Evolutionary conservation across 805 yeast species (phyloP).

Genomic region (Myxozyma kluyveri): DNA sequence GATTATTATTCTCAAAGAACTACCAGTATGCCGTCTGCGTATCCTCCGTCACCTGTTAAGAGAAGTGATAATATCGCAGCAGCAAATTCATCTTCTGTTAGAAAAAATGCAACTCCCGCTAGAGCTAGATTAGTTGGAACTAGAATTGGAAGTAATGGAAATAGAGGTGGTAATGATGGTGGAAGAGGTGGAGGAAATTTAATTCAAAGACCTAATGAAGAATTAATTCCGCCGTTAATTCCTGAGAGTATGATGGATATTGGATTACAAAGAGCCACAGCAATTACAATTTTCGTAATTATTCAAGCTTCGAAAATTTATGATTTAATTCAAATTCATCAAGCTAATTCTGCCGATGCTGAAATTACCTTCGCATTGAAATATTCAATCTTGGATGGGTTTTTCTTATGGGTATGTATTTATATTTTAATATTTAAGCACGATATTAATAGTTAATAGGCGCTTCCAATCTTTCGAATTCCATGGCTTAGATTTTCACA

Average conservation of each 20-base stretch:
- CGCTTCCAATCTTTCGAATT: constrained; percentile 70
- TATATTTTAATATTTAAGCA: background rate
- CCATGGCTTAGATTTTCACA: constrained; percentile 70
- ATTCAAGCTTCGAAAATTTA: constrained; percentile 86
- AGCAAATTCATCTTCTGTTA: background rate
- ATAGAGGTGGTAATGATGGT: background rate
- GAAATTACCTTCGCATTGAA: constrained; percentile 63
- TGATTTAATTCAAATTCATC: constrained; percentile 61
- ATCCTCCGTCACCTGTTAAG: constrained; percentile 26
- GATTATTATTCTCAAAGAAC: constrained; percentile 19
- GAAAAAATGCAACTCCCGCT: background rate
- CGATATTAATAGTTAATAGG: constrained; percentile 2
- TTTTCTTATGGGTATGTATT: constrained; percentile 51
- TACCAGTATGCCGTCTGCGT: constrained; percentile 23
- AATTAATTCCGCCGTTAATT: constrained; percentile 41
- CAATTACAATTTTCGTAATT: constrained; percentile 61
- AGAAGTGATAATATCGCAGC: background rate
- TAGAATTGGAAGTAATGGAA: background rate
- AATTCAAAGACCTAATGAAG: background rate
- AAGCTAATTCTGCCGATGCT: constrained; percentile 47
- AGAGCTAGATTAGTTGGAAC: background rate
- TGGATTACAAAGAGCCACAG: constrained; percentile 71
- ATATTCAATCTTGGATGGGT: constrained; percentile 69
- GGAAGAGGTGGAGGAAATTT: background rate
- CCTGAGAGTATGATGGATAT: constrained; percentile 66